phyloP scores from a whole-genome alignment of 2,329 filamentous ascomycete species.

The Aspergillus hiratsukae region DNA sequence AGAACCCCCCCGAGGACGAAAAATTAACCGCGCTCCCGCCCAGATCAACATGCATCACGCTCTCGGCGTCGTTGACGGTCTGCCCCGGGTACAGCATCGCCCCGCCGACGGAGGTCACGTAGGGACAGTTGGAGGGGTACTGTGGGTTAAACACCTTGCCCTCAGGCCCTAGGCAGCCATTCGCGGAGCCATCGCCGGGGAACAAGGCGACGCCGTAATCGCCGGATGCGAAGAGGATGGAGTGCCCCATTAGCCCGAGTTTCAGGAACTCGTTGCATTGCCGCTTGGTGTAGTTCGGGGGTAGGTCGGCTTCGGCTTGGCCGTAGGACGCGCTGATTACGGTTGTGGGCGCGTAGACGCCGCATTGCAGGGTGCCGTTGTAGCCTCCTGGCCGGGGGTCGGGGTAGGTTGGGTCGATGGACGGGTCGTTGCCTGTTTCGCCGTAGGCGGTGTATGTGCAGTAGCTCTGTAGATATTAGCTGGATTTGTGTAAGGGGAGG shows the following conservation, averaged over 20 bases:
- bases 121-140: slow-evolving; percentile 50
- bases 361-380: slow-evolving; percentile 46
- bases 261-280: slow-evolving; percentile 49
- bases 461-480: slow-evolving; percentile 37
- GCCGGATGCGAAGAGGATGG: slow-evolving; percentile 28
- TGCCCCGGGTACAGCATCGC: slow-evolving; percentile 29
- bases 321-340: slow-evolving; percentile 57
- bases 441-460: slow-evolving; percentile 50
- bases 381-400: slow-evolving; percentile 48
- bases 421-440: slow-evolving; percentile 46
- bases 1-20: slow-evolving; percentile 44
- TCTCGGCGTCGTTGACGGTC: slow-evolving; percentile 22
- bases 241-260: slow-evolving; percentile 38
- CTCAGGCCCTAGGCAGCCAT: slow-evolving; percentile 37
- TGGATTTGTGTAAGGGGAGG: too few relatives aligned
- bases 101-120: slow-evolving; percentile 46
- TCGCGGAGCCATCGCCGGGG: slow-evolving; percentile 32
- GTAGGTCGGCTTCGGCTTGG: slow-evolving; percentile 51
- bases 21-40: slow-evolving; percentile 27
- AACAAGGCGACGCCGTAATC: slow-evolving; percentile 33
- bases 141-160: slow-evolving; percentile 46
- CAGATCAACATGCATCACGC: slow-evolving; percentile 28
- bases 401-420: slow-evolving; percentile 50
- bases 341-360: slow-evolving; percentile 51
- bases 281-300: slow-evolving; percentile 50